Evolutionary conservation across 2,329 filamentous ascomycete genomes (phyloP).

Genomic region (Ophiostoma perfectum): DNA sequence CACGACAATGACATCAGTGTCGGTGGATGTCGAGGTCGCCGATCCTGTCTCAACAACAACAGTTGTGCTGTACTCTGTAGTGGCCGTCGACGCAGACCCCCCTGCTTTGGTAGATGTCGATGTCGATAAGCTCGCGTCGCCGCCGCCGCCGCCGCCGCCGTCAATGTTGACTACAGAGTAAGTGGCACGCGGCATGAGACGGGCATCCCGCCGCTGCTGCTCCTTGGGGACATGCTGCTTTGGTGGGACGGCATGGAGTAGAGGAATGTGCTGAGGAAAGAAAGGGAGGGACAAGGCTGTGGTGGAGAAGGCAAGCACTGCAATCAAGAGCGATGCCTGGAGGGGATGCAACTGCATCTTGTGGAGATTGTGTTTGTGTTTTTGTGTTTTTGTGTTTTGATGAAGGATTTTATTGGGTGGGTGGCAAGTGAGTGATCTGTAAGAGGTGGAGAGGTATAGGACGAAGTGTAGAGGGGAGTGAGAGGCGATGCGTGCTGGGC

Average conservation of each 20-base stretch:
- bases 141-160: conserved; percentile 24
- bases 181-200: conserved; percentile 33
- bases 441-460: background rate
- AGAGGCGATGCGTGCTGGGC: too few relatives aligned
- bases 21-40: conserved; percentile 21
- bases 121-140: conserved; percentile 3
- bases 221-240: conserved; percentile 11
- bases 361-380: background rate
- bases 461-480: background rate
- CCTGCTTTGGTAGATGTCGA: background rate
- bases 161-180: conserved; percentile 39
- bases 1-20: conserved; percentile 30
- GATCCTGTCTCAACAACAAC: conserved; percentile 28
- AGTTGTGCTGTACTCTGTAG: conserved; percentile 13
- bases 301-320: conserved; percentile 22
- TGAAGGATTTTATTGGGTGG: background rate
- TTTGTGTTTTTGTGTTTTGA: background rate
- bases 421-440: too few relatives aligned
- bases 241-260: background rate
- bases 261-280: conserved; percentile 18
- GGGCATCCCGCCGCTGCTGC: conserved; percentile 16
- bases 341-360: conserved; percentile 27
- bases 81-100: background rate
- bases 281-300: conserved; percentile 28
- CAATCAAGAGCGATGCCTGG: background rate